Conservation (phyloP, 257 asterid species). For the Solanum sparsipilum region DNA sequence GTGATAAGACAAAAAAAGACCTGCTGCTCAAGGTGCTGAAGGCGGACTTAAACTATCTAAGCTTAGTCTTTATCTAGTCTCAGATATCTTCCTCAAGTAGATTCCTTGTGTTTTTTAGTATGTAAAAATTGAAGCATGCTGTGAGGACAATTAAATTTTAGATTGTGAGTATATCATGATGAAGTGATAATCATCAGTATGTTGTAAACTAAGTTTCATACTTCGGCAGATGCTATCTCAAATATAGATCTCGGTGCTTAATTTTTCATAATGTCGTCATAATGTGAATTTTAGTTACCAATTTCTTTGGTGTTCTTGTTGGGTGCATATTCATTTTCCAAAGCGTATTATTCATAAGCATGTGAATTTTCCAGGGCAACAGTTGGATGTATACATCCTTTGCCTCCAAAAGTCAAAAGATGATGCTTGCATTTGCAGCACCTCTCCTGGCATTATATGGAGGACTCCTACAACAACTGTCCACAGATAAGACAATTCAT, state of each 20-base stretch:
- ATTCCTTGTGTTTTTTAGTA: neutral
- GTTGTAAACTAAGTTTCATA: neutral
- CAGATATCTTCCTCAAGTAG: neutral
- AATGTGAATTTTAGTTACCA: neutral
- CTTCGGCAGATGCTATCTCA: neutral
- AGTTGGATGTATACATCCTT: conserved; percentile 11
- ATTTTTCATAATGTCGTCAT: neutral
- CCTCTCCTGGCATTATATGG: neutral
- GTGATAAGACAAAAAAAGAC: neutral
- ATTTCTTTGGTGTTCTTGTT: neutral
- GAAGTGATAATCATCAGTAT: neutral
- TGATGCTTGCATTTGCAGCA: conserved; percentile 8
- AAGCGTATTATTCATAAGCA: conserved; percentile 1
- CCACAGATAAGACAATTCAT: neutral
- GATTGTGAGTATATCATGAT: neutral
- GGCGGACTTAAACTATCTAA: neutral
- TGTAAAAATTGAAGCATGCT: neutral
- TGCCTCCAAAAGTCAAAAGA: conserved; percentile 18
- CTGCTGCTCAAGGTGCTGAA: neutral
- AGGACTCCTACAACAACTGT: neutral
- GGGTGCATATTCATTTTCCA: neutral
- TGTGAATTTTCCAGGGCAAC: conserved; percentile 16
- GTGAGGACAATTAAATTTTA: neutral
- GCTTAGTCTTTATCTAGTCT: neutral
- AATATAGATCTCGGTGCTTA: neutral